Evolutionary conservation across 208 protist genomes (phyloP), one percentile per base, ranked within the genome.

Genomic region (Trypanosoma platydactyli): DNA sequence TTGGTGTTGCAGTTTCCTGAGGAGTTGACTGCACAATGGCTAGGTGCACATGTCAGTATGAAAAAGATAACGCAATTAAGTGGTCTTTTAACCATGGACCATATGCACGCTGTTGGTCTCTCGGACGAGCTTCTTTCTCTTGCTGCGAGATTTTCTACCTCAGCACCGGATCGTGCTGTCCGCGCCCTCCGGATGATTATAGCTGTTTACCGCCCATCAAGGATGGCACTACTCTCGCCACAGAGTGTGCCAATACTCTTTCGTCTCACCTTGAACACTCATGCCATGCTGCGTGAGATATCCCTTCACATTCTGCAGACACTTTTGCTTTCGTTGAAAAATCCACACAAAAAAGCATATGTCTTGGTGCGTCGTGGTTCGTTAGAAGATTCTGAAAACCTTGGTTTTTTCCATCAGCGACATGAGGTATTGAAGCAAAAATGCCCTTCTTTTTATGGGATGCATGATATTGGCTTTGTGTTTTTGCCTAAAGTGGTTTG

Each of bases 231-330:
- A n/a, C 61, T 68, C 0, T 75, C 69, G 3, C 60, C 44, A 18
- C 51, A 60, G 2, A 68, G 59, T 52, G 53, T 75, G 2, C 1
- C 44, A 0, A 13, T 51, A 12, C 33, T 75, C 5, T 75, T 75
- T 58, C 60, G 61, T 33, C 62, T 75, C 41, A 18, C 62, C 0
- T 1, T 64, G 29, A 63, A 68, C 40, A 59, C 27, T 24, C 29
- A 68, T 52, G 46, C 1, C 0, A 57, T 59, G 25, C 0, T 64
- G n/a, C 60, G 62, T 24, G 46, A 7, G 12, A 52, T 55, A 13
- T 65, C 69, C 7, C 57, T 68, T 57, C 55, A 64, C 41, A 59
- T 75, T 38, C 56, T 75, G 13, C 62, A 64, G n/a, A 56, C 42
- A 12, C 33, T 75, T 53, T 20, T 68, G 9, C 12, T 67, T 25